phyloP scores from a whole-genome alignment of 108 stramenopile genomes.

The Nannochloropsis gaditana region DNA sequence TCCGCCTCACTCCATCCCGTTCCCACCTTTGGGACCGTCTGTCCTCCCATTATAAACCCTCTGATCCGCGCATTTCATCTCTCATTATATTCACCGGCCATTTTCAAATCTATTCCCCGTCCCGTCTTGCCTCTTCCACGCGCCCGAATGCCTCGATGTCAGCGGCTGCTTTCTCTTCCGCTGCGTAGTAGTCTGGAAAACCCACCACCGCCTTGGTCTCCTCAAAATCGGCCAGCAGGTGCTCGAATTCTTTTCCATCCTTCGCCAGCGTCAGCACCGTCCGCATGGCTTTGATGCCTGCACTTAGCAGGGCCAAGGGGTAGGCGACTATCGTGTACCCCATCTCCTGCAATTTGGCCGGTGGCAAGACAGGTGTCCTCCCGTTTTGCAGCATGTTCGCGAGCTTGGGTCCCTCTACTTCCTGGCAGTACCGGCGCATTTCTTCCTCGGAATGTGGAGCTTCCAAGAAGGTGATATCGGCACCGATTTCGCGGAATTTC shows the following conservation, averaged over 20 bases:
- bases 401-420: constrained; percentile 81
- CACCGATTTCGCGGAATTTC: constrained; percentile 79
- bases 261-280: constrained; percentile 67
- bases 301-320: constrained; percentile 81
- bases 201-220: constrained; percentile 32
- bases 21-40: no score
- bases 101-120: no score
- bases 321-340: constrained; percentile 95
- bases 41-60: no score
- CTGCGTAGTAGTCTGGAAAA: constrained; percentile 5
- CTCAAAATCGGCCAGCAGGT: constrained; percentile 74
- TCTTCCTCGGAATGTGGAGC: constrained; percentile 47
- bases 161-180: neutral
- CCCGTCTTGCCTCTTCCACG: no score
- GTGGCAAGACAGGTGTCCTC: constrained; percentile 79
- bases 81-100: no score
- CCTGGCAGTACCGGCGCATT: constrained; percentile 65
- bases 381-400: constrained; percentile 94
- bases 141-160: neutral
- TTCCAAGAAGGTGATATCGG: constrained; percentile 89
- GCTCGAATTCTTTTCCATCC: constrained; percentile 69
- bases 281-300: constrained; percentile 85
- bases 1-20: no score
- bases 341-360: constrained; percentile 64
- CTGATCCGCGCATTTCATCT: no score